A percentile compares a stretch with the other conserved stretches of the same genome.
phyloP scores from a whole-genome alignment of 2,329 filamentous ascomycete species.

The Colletotrichum higginsianum region DNA sequence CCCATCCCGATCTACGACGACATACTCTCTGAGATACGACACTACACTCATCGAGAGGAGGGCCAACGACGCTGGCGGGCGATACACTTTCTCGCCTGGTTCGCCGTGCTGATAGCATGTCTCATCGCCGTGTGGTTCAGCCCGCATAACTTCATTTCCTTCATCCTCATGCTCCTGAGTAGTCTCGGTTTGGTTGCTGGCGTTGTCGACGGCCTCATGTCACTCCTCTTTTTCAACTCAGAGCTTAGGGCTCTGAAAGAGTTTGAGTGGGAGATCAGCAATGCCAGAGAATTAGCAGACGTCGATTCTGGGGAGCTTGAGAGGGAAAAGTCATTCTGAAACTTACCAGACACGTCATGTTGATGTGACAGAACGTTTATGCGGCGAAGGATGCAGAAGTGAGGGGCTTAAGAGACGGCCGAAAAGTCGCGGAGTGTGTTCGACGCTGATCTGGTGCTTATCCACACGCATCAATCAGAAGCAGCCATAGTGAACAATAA shows the following conservation, averaged over 20 bases:
- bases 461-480: not conserved
- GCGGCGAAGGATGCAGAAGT: not conserved
- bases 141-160: conserved; percentile 81
- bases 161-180: conserved; percentile 84
- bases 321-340: not conserved
- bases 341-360: not conserved
- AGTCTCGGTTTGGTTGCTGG: conserved; percentile 84
- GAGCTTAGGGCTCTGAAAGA: conserved; percentile 89
- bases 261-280: conserved; percentile 93
- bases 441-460: not conserved
- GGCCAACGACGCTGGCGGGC: conserved; percentile 80
- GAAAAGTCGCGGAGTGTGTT: not conserved
- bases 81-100: conserved; percentile 78
- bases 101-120: conserved; percentile 80
- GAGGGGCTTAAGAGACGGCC: not conserved
- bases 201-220: conserved; percentile 87
- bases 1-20: conserved; percentile 65
- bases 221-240: conserved; percentile 86
- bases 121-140: conserved; percentile 90
- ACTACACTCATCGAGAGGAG: conserved; percentile 80
- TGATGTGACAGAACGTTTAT: not conserved
- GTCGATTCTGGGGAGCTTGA: not conserved
- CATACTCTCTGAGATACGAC: conserved; percentile 79
- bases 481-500: conserved; percentile 22
- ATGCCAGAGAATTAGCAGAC: conserved; percentile 64